These are phyloP conservation scores for Geotrichum aggregatum DNA, from an alignment of 1,139 yeast genomes.

Conservation along the genomic window DNA sequence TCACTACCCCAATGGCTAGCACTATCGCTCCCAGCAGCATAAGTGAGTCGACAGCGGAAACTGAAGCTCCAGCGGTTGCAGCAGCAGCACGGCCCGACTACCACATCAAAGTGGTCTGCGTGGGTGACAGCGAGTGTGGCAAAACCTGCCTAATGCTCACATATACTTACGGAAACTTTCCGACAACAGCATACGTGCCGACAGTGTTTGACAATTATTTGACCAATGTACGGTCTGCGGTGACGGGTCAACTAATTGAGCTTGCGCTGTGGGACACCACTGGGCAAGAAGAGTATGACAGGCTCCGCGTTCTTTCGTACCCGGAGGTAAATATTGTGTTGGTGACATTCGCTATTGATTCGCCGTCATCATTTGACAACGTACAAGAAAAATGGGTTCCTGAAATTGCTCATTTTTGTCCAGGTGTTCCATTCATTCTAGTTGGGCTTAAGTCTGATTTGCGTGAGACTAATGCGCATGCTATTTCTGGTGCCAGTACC, in stretches of 20 bases:
- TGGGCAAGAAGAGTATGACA: conserved; percentile 87
- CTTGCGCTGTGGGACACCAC: conserved; percentile 91
- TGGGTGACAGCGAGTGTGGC: conserved; percentile 95
- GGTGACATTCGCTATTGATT: conserved; percentile 71
- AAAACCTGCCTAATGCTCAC: conserved; percentile 81
- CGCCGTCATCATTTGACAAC: conserved; percentile 60
- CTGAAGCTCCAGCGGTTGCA: not conserved
- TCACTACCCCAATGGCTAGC: conserved; percentile 1
- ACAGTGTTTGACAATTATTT: conserved; percentile 85
- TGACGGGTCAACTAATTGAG: conserved; percentile 53
- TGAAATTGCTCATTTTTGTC: conserved; percentile 79
- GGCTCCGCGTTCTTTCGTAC: conserved; percentile 77
- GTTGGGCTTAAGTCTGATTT: conserved; percentile 80
- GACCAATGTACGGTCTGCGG: conserved; percentile 57
- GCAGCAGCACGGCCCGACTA: conserved; percentile 24
- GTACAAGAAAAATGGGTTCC: conserved; percentile 83
- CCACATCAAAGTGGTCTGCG: conserved; percentile 53
- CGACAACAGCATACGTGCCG: conserved; percentile 75
- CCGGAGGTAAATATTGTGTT: conserved; percentile 75
- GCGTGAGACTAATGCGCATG: conserved; percentile 31
- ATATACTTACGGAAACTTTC: conserved; percentile 76
- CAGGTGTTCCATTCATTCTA: conserved; percentile 67
- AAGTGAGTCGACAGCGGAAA: not conserved
- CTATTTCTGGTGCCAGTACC: not conserved
- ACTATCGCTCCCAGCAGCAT: not conserved